These are phyloP conservation scores for Alternaria conjuncta DNA, from an alignment of 2,329 filamentous ascomycete species.

Conservation along the genomic window DNA sequence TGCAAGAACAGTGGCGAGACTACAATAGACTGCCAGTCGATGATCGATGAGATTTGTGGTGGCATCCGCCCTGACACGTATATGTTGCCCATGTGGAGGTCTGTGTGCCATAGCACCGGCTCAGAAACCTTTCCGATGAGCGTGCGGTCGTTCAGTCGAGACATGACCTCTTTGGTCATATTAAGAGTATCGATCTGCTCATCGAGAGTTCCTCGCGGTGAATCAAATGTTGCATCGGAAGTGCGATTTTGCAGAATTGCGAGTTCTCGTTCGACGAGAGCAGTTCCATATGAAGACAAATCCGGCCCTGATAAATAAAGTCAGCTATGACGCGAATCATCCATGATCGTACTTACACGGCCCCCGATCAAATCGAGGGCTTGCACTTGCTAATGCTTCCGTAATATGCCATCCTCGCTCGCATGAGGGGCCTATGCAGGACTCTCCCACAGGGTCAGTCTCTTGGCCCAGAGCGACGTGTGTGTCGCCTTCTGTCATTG, in stretches of 20 bases:
- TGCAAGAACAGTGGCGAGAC: conserved; percentile 26
- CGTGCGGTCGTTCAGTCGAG: conserved; percentile 9
- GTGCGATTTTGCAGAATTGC: conserved; percentile 5
- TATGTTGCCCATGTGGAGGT: conserved; percentile 50
- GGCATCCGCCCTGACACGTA: conserved; percentile 29
- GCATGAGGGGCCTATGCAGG: conserved; percentile 28
- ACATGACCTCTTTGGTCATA: conserved; percentile 20
- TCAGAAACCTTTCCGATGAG: conserved; percentile 9
- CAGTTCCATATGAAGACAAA: conserved; percentile 25
- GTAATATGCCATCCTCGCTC: conserved; percentile 18
- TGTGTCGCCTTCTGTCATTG: conserved; percentile 8
- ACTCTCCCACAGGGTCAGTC: conserved; percentile 16
- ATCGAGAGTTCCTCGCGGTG: conserved; percentile 18
- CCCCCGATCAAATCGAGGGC: background rate
- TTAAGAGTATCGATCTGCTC: conserved; percentile 19
- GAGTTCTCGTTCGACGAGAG: conserved; percentile 26
- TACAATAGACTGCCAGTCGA: conserved; percentile 34
- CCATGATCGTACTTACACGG: conserved; percentile 16
- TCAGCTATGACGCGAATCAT: conserved; percentile 7
- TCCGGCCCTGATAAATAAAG: conserved; percentile 17
- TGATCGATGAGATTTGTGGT: conserved; percentile 27
- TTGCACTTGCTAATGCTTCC: background rate
- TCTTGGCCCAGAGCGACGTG: conserved; percentile 10
- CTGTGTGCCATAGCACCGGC: conserved; percentile 36
- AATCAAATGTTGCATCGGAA: background rate